Evolutionary conservation across 2,329 filamentous ascomycete species (phyloP), one percentile per base, ranked within the genome.

Genomic region (Scedosporium aurantiacum): DNA sequence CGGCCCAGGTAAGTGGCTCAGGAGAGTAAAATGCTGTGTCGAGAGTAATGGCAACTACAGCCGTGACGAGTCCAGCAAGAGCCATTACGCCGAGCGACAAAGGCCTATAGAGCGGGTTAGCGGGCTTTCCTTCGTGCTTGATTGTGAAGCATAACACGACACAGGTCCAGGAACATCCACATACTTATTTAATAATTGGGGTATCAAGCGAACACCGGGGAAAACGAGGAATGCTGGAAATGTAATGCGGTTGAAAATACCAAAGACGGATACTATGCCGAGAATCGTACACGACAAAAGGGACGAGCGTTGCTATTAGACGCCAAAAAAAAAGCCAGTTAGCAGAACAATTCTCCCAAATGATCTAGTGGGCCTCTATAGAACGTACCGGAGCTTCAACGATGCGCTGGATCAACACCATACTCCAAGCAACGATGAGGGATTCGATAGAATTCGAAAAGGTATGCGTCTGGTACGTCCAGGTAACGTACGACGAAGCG

Each of bases 361-460:
- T 14, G 23, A 8, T 2, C 4, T 12, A 5, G 4, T n/a, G 50
- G 16, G 27, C 4, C 45, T 23, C 8, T 45, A 1, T 14, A 12
- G 25, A 56, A 73, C 82, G 55, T 79, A 94, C 91, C 76, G 87
- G 89, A 69, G 88, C 85, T 66, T 88, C 86, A 55, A 88, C 79
- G 66, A 97, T 94, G 71, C 93, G 87, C 73, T 90, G 86, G 64
- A 97, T 92, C 72, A 99, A 76, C 57, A 97, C 92, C 73, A 99
- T 76, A 69, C 89, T 92, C 94, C 94, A 99, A 60, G 90, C 84
- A 59, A 99, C 91, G 58, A 93, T 82, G 67, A 99, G 78, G 2
- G 94, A 97, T 77, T 99, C 94, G 66, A 97, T 83, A 64, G 93
- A 95, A 75, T 99, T 99, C 65, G 93, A 97, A 73, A 99, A 97